Conservation (phyloP, 345 rosid species). For the Carallia pectinifolia region DNA sequence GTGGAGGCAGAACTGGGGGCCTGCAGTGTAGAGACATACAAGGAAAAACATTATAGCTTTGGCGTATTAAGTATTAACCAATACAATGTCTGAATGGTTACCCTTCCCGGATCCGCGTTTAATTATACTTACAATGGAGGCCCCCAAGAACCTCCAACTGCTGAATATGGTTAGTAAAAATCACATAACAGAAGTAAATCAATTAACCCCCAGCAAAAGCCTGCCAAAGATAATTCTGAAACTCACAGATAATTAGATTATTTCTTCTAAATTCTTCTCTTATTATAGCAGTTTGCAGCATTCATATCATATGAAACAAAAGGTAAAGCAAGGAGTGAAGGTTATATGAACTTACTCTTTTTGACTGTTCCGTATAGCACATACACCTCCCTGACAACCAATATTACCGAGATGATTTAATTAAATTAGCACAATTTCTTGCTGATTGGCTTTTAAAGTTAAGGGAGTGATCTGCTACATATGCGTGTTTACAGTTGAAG, state of each 20-base stretch:
- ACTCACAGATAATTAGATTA: not conserved
- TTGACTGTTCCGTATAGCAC: slow-evolving; percentile 91
- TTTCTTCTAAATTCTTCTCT: not conserved
- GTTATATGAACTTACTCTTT: slow-evolving; percentile 66
- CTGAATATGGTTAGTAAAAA: slow-evolving; percentile 52
- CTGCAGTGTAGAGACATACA: not conserved
- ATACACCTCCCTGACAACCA: slow-evolving; percentile 68
- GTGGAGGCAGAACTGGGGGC: not conserved
- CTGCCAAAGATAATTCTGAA: not conserved
- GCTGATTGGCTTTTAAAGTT: no score
- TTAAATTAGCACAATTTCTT: no score
- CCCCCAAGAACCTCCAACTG: not conserved
- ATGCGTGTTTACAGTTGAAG: no score
- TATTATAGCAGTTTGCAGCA: not conserved
- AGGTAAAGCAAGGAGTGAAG: not conserved
- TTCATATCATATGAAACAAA: not conserved
- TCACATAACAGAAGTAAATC: slow-evolving; percentile 4
- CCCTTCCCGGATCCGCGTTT: not conserved
- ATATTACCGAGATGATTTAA: not conserved
- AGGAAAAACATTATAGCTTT: no score
- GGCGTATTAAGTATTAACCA: no score
- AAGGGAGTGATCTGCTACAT: no score
- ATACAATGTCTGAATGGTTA: no score
- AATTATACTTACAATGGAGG: not conserved
- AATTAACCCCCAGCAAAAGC: not conserved